phyloP scores from a whole-genome alignment of 1,139 yeast species.

The Pichia sp. region DNA sequence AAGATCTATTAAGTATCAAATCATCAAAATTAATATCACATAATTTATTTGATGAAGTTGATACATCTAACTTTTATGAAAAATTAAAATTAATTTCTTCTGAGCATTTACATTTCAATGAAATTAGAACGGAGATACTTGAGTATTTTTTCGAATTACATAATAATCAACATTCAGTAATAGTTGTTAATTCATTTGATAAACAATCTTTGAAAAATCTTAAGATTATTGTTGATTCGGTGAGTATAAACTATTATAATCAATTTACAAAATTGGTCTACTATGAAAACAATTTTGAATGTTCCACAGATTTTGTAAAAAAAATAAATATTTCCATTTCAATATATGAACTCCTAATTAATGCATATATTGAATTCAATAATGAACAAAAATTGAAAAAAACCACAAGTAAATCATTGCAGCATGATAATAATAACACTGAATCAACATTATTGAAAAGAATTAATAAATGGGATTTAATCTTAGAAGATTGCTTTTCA shows the following conservation, averaged over 20 bases:
- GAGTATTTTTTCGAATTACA: constrained; percentile 32
- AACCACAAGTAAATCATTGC: constrained; percentile 22
- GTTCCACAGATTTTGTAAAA: not conserved
- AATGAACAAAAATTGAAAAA: constrained; percentile 30
- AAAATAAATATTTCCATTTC: constrained; percentile 27
- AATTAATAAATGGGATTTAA: constrained; percentile 31
- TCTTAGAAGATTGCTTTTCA: constrained; percentile 20
- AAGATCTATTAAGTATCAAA: constrained; percentile 32
- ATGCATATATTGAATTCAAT: constrained; percentile 34
- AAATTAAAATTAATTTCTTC: constrained; percentile 33
- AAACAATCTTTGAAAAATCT: constrained; percentile 26
- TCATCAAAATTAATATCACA: constrained; percentile 11
- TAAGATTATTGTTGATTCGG: constrained; percentile 30
- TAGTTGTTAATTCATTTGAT: constrained; percentile 31
- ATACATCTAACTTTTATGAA: constrained; percentile 22
- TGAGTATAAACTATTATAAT: constrained; percentile 24
- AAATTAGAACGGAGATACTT: constrained; percentile 42
- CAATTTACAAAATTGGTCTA: constrained; percentile 1
- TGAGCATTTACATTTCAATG: constrained; percentile 38
- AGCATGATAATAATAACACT: constrained; percentile 33
- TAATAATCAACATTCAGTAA: constrained; percentile 18
- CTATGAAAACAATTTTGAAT: not conserved
- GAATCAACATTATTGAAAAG: constrained; percentile 16
- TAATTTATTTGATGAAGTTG: constrained; percentile 12
- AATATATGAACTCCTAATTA: constrained; percentile 53